These are phyloP conservation scores for Candida pini DNA, from an alignment of 805 yeast genomes.

Conservation along the genomic window DNA sequence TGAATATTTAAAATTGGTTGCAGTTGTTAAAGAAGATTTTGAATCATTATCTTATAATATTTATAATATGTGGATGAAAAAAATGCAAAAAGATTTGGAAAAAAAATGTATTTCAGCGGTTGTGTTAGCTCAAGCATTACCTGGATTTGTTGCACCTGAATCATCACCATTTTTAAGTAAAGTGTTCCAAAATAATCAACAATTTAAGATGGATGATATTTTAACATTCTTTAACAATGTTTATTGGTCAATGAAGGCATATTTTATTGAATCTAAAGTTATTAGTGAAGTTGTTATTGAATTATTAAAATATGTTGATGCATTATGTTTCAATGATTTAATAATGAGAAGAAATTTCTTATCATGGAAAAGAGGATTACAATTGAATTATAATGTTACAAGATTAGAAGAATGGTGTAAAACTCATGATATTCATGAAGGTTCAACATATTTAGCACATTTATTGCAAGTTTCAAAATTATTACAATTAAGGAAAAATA, in stretches of 20 bases:
- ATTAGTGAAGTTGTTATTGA: slow-evolving; percentile 81
- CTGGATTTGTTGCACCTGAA: slow-evolving; percentile 91
- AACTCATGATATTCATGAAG: slow-evolving; percentile 85
- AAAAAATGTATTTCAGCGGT: slow-evolving; percentile 94
- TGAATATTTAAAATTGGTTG: slow-evolving; percentile 82
- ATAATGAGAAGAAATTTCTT: slow-evolving; percentile 91
- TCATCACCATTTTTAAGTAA: slow-evolving; percentile 74
- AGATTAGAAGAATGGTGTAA: slow-evolving; percentile 98
- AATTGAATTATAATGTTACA: slow-evolving; percentile 92
- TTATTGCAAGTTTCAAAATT: slow-evolving; percentile 89
- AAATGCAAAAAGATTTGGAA: slow-evolving; percentile 83
- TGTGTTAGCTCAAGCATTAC: slow-evolving; percentile 88
- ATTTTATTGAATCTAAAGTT: slow-evolving; percentile 79
- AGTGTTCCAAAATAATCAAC: slow-evolving; percentile 65
- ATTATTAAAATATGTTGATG: slow-evolving; percentile 80
- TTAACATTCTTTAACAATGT: slow-evolving; percentile 84
- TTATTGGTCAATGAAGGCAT: slow-evolving; percentile 89
- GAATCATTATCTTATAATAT: slow-evolving; percentile 90
- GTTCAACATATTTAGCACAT: slow-evolving; percentile 76
- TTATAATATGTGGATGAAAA: slow-evolving; percentile 96
- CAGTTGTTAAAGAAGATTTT: slow-evolving; percentile 89
- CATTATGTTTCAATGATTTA: slow-evolving; percentile 90
- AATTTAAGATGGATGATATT: slow-evolving; percentile 91
- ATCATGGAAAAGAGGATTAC: slow-evolving; percentile 97
- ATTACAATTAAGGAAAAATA: slow-evolving; percentile 84